Percentiles rank a stretch among this genome's conserved stretches.
Evolutionary conservation across 306 rosid genomes (phyloP).

Genomic region (Canavalia ensiformis): DNA sequence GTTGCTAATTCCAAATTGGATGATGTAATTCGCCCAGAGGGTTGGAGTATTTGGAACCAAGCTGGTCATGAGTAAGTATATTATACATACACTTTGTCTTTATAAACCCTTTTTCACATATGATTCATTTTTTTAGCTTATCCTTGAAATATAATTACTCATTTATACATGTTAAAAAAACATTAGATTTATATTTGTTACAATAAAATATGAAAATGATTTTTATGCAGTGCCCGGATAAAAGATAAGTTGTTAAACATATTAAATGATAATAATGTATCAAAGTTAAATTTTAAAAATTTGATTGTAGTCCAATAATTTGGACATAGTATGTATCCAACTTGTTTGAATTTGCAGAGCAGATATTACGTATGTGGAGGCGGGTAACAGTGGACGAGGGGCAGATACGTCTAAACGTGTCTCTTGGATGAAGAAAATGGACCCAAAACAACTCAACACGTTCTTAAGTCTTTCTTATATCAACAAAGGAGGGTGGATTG

Average conservation of each 20-base stretch:
- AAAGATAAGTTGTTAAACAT: too few species aligned
- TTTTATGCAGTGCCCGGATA: too few species aligned
- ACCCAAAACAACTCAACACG: background rate
- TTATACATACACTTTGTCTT: too few species aligned
- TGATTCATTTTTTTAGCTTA: background rate
- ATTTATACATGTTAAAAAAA: too few species aligned
- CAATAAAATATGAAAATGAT: too few species aligned
- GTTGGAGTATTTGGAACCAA: conserved; percentile 48
- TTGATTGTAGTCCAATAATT: too few species aligned
- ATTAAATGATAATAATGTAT: too few species aligned
- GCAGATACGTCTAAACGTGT: conserved; percentile 49
- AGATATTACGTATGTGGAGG: conserved; percentile 43
- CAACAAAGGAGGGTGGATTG: conserved; percentile 52
- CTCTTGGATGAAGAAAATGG: conserved; percentile 43
- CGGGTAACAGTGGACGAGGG: conserved; percentile 40
- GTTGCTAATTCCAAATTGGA: conserved; percentile 25
- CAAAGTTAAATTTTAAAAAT: too few species aligned
- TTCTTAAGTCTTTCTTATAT: conserved; percentile 33
- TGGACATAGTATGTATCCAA: background rate
- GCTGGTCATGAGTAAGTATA: conserved; percentile 25
- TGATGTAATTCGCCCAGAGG: conserved; percentile 36
- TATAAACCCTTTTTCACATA: background rate
- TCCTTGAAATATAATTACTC: too few species aligned
- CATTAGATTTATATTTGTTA: too few species aligned
- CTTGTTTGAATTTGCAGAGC: conserved; percentile 28